Evolutionary conservation across 2,329 filamentous ascomycete genomes (phyloP).

Genomic region (Nemania sp.): DNA sequence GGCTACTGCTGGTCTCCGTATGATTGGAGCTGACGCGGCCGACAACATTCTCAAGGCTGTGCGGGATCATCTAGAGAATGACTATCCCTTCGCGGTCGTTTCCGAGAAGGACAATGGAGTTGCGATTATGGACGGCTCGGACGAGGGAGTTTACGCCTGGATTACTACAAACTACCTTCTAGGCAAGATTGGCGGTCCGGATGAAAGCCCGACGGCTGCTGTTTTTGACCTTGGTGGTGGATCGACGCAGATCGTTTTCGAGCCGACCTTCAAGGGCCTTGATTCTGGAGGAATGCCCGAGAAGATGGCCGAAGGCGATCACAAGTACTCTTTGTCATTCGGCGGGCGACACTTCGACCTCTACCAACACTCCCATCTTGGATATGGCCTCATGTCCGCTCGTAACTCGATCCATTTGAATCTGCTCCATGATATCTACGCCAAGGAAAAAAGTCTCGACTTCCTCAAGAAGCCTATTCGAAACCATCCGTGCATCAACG

Average conservation of each 20-base stretch:
- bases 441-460: conserved; percentile 65
- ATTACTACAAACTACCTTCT: conserved; percentile 99
- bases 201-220: conserved; percentile 90
- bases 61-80: conserved; percentile 82
- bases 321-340: conserved; percentile 94
- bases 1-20: conserved; percentile 91
- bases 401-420: conserved; percentile 85
- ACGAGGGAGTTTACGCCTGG: conserved; percentile 99
- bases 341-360: conserved; percentile 91
- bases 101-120: conserved; percentile 87
- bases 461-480: conserved; percentile 51
- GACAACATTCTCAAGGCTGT: conserved; percentile 88
- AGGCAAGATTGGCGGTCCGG: conserved; percentile 94
- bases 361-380: conserved; percentile 98
- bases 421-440: conserved; percentile 78
- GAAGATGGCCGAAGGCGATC: conserved; percentile 87
- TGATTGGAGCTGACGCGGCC: conserved; percentile 84
- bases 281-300: conserved; percentile 83
- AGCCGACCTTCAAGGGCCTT: conserved; percentile 87
- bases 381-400: conserved; percentile 95
- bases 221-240: conserved; percentile 97
- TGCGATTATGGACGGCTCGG: conserved; percentile 95
- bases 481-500: conserved; percentile 75
- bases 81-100: conserved; percentile 95
- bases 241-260: conserved; percentile 98